These are phyloP conservation scores for Salvia sclarea DNA, from an alignment of 305 asterid species.

Conservation along the genomic window DNA sequence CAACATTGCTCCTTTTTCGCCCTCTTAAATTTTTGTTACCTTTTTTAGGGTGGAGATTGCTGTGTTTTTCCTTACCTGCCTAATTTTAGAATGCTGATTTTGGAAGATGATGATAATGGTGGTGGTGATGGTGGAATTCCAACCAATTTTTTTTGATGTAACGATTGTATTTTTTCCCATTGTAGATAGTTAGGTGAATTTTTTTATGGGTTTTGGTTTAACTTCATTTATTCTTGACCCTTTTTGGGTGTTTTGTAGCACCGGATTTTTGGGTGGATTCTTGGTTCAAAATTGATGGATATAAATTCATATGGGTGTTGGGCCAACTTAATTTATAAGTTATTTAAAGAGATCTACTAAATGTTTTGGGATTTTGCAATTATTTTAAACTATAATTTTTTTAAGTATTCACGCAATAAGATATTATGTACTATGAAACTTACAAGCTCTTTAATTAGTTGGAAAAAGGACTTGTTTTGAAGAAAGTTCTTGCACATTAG, in stretches of 20 bases:
- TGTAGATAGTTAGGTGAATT: not conserved
- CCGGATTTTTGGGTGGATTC: constrained; percentile 3
- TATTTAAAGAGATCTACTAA: not conserved
- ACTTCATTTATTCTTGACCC: not conserved
- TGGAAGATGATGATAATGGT: not conserved
- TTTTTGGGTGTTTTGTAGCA: not conserved
- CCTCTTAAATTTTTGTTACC: constrained; percentile 7
- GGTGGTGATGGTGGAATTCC: not conserved
- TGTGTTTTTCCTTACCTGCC: not conserved
- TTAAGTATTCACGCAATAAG: too few species aligned
- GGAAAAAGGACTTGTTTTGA: too few species aligned
- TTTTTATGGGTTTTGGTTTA: not conserved
- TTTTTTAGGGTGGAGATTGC: constrained; percentile 26
- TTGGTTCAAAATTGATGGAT: not conserved
- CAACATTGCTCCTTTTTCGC: constrained; percentile 28
- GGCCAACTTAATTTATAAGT: not conserved
- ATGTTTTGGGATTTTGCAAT: too few species aligned
- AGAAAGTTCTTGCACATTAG: too few species aligned
- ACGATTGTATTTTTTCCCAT: not conserved
- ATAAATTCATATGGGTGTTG: not conserved
- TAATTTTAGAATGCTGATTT: constrained; percentile 10
- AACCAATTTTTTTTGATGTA: not conserved
- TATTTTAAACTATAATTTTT: too few species aligned
- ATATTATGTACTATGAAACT: too few species aligned
- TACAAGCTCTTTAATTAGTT: too few species aligned